Conservation (phyloP, 495 filamentous ascomycete species). For the Aspergillus nanangensis region DNA sequence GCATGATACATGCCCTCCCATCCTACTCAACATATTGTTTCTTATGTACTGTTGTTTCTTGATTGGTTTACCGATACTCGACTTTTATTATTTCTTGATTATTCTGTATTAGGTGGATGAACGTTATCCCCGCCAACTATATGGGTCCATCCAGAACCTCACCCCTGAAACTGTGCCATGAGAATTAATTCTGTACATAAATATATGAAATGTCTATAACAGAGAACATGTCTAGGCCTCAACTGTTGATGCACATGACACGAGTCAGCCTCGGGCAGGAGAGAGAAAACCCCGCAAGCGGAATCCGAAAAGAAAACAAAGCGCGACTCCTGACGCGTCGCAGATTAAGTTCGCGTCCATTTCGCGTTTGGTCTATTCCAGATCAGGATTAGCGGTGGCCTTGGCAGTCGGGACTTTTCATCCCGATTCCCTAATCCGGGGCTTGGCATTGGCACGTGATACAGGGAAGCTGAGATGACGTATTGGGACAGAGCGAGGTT, state of each 20-base stretch:
- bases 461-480: no score
- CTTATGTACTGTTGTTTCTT: slow-evolving; percentile 2
- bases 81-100: not conserved
- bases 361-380: slow-evolving; percentile 10
- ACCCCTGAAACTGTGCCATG: no score
- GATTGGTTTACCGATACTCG: not conserved
- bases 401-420: no score
- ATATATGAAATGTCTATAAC: no score
- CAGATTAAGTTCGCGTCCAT: slow-evolving; percentile 6
- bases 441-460: no score
- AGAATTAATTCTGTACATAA: no score
- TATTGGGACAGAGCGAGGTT: no score
- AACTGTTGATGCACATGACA: no score
- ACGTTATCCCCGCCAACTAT: no score
- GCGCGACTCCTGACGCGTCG: not conserved
- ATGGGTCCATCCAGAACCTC: no score
- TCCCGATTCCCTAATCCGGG: not conserved
- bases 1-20: slow-evolving; percentile 19
- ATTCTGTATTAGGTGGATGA: not conserved
- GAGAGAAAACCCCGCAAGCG: not conserved
- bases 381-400: not conserved
- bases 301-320: slow-evolving; percentile 4
- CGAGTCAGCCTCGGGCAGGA: not conserved
- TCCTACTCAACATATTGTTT: slow-evolving; percentile 3
- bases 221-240: no score